A percentile compares a stretch with the other conserved stretches of the same genome.
Evolutionary conservation across 192 early-diverging fungal species (phyloP).

Genomic region (Radiomyces spectabilis): DNA sequence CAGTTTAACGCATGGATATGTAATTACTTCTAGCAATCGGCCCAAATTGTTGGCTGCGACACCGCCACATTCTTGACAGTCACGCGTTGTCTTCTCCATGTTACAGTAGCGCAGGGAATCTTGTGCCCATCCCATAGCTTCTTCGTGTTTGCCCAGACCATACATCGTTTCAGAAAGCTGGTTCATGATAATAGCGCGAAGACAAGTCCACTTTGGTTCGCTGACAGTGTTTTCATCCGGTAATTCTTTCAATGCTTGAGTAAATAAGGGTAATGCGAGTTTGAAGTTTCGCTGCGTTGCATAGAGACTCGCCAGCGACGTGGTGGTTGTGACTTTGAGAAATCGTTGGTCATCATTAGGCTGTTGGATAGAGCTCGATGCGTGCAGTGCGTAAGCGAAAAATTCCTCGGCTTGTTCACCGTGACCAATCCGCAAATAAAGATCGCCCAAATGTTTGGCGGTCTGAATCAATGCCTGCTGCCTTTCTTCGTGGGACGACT

Average conservation of each 20-base stretch:
- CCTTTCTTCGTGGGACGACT: neutral
- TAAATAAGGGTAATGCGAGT: conserved; percentile 38
- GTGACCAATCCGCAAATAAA: conserved; percentile 28
- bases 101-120: conserved; percentile 36
- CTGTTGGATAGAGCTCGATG: conserved; percentile 2
- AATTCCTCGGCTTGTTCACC: conserved; percentile 31
- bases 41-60: conserved; percentile 44
- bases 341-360: neutral
- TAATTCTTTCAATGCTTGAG: conserved; percentile 28
- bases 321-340: neutral
- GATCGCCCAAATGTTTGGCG: conserved; percentile 27
- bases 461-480: conserved; percentile 13
- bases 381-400: conserved; percentile 38
- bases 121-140: conserved; percentile 51
- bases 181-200: conserved; percentile 40
- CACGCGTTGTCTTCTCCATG: conserved; percentile 23
- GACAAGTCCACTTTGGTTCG: conserved; percentile 23
- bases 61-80: conserved; percentile 50
- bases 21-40: conserved; percentile 41
- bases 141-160: conserved; percentile 36
- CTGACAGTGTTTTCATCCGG: conserved; percentile 16
- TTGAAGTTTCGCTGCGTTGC: conserved; percentile 38
- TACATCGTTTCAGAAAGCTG: conserved; percentile 46
- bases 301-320: conserved; percentile 41
- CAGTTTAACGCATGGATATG: neutral